phyloP scores from a whole-genome alignment of 148 eudicot species.

The Camellia lanceoleosa region DNA sequence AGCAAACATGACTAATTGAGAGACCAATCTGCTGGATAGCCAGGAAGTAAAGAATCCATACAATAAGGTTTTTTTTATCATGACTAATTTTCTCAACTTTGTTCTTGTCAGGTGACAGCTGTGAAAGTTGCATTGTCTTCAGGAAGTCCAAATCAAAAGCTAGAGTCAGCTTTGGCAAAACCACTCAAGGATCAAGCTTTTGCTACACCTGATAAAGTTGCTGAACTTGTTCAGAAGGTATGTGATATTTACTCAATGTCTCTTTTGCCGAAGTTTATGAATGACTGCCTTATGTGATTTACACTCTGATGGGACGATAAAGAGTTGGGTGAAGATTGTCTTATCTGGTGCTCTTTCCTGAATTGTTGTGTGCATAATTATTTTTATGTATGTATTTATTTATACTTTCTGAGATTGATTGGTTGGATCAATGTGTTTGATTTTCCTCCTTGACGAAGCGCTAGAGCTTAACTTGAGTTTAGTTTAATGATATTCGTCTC shows the following conservation, averaged over 20 bases:
- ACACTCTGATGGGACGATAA: neutral
- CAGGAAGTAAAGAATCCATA: neutral
- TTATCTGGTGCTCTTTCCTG: neutral
- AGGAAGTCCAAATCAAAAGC: slow-evolving; percentile 65
- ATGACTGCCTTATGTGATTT: neutral
- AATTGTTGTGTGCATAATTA: neutral
- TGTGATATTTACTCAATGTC: neutral
- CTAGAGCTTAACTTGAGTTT: neutral
- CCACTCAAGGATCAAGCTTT: slow-evolving; percentile 97
- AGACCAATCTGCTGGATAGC: slow-evolving; percentile 2
- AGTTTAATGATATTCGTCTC: neutral
- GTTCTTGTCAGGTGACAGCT: slow-evolving; percentile 71
- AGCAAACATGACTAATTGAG: neutral
- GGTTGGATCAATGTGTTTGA: neutral
- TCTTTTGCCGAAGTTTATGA: neutral
- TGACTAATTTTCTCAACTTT: neutral
- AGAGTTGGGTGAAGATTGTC: neutral
- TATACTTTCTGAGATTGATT: neutral
- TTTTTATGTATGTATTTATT: neutral
- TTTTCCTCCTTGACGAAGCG: neutral
- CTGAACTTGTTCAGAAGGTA: slow-evolving; percentile 88
- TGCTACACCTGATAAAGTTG: slow-evolving; percentile 87
- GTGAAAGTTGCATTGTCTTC: slow-evolving; percentile 77
- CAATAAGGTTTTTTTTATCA: no score
- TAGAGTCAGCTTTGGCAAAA: slow-evolving; percentile 51